phyloP scores from a whole-genome alignment of 2,329 filamentous ascomycete species.

The Endoconidiophora laricicola region DNA sequence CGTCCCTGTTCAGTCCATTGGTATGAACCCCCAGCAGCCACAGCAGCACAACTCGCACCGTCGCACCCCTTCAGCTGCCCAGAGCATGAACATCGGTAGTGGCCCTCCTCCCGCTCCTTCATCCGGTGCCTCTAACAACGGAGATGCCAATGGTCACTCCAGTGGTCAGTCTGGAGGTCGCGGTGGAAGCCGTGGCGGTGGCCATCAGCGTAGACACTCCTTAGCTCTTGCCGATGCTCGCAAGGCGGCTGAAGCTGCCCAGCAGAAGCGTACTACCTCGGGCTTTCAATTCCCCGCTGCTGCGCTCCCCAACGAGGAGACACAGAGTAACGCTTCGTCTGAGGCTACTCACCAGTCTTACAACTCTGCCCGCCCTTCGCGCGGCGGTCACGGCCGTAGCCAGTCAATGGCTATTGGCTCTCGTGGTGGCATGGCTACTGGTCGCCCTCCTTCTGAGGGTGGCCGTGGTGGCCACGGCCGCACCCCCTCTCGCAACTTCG shows the following conservation, averaged over 20 bases:
- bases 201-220: conserved; percentile 88
- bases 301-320: conserved; percentile 40
- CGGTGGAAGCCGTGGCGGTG: conserved; percentile 52
- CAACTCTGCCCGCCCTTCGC: conserved; percentile 25
- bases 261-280: conserved; percentile 88
- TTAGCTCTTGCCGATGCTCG: conserved; percentile 89
- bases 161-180: conserved; percentile 50
- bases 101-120: conserved; percentile 71
- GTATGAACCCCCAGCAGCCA: conserved; percentile 57
- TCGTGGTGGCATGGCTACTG: conserved; percentile 45
- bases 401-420: conserved; percentile 78
- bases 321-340: conserved; percentile 20
- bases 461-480: conserved; percentile 61
- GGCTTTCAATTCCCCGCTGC: conserved; percentile 89
- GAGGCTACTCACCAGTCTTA: conserved; percentile 19
- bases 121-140: conserved; percentile 75
- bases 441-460: conserved; percentile 51
- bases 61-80: conserved; percentile 92
- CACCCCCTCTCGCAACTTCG: conserved; percentile 81
- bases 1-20: conserved; percentile 52
- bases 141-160: conserved; percentile 39
- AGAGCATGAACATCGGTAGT: conserved; percentile 69
- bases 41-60: conserved; percentile 75
- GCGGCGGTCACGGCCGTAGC: conserved; percentile 54
- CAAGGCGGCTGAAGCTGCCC: conserved; percentile 89